Base-by-base conservation (phyloP, 768 basidiomycete species). In the Boletus tomentosulus region DNA sequence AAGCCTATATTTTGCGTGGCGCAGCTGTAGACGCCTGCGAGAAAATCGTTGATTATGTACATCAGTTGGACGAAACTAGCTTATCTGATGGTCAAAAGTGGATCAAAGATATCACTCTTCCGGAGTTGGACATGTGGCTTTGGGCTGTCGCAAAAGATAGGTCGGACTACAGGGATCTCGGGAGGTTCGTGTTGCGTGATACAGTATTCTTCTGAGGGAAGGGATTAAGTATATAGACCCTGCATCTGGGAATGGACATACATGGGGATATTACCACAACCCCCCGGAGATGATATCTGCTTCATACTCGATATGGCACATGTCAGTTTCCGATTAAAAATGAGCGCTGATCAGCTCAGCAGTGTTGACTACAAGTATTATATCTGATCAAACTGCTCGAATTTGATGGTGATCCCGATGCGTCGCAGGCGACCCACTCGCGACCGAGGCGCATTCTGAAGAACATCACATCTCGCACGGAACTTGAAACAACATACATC, bases 81-180 rank as follows among this genome's bases (percentile, higher is more conserved):
- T 39, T 63, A 35, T 59, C 59, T 4, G 62, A 61, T 31, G 72
- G 65, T 34, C 58, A 73, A 19, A 62, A 65, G 24, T 86, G 84
- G 84, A 61, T 88, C 58, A 78, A 71, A 51, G 70, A 74, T 3
- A 74, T 93, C 34, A 81, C 74, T 0, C 70, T 83, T 27, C 82
- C 85, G 4, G 76, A 81, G 43, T 56, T 92, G 54, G 86, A 92
- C 62, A 79, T 78, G 62, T 93, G 89, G 88, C 67, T 92, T n/a
- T 89, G 90, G 87, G 76, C 82, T 31, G 79, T 89, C 5, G 88
- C 87, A 35, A 92, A 93, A 65, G 89, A 90, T 60, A 74, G 88
- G 57, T 59, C 71, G 30, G 89, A 90, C 67, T 91, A 90, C 63
- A 74, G 86, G 48, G 70, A 70, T 46, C 73, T 92, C 38, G 76